Evolutionary conservation across 768 basidiomycete genomes (phyloP).

Genomic region (Lentinula lateritia): DNA sequence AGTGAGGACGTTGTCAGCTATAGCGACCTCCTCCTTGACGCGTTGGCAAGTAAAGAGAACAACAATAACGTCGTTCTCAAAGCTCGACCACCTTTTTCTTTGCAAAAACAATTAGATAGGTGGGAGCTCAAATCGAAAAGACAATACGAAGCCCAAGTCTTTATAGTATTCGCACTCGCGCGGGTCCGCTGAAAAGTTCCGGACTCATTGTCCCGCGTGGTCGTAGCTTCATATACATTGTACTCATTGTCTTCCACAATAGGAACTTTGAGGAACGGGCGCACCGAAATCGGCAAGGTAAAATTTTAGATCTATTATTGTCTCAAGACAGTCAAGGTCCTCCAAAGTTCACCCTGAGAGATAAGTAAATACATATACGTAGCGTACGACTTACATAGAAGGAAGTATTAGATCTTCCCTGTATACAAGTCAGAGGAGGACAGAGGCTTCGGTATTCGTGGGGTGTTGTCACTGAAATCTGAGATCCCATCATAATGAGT

Average conservation of each 20-base stretch:
- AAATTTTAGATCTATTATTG: constrained; percentile 17
- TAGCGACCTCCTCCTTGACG: constrained; percentile 26
- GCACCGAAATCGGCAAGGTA: constrained; percentile 24
- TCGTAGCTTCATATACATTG: background rate
- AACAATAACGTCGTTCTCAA: constrained; percentile 21
- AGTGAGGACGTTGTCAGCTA: constrained; percentile 12
- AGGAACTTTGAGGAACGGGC: constrained; percentile 7
- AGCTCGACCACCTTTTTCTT: constrained; percentile 40
- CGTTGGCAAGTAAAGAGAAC: constrained; percentile 28
- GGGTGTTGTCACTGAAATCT: background rate
- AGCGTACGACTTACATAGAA: background rate
- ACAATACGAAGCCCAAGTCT: constrained; percentile 50
- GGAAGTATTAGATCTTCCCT: background rate
- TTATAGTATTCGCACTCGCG: constrained; percentile 38
- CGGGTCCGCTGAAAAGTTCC: constrained; percentile 29
- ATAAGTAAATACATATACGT: background rate
- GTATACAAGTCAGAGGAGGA: background rate
- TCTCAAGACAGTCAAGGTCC: constrained; percentile 23
- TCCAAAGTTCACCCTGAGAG: background rate
- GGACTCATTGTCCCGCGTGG: constrained; percentile 14
- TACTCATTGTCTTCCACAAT: background rate
- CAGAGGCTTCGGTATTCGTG: background rate
- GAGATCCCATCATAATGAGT: constrained; percentile 1
- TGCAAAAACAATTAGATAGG: constrained; percentile 55
- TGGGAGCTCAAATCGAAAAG: constrained; percentile 49